Evolutionary conservation across 805 yeast genomes (phyloP).

Genomic region (Teunomyces stri): DNA sequence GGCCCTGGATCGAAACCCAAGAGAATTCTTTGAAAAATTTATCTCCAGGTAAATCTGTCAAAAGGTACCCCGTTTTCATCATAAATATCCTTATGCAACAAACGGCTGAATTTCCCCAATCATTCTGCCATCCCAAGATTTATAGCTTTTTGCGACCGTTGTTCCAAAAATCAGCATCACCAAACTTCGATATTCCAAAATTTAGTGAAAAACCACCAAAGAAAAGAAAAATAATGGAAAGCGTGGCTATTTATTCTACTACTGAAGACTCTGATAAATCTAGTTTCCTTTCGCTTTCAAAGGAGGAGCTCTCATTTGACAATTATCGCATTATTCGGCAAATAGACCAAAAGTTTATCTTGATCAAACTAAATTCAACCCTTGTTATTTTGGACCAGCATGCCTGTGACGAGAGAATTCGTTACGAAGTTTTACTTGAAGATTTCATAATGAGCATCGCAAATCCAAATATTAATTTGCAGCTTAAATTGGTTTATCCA

Average conservation of each 20-base stretch:
- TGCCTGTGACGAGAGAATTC: conserved; percentile 77
- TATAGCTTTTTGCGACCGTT: background rate
- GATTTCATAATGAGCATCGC: conserved; percentile 31
- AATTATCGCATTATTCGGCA: conserved; percentile 47
- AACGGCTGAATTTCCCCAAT: background rate
- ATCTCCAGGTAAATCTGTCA: background rate
- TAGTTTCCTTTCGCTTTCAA: background rate
- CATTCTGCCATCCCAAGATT: background rate
- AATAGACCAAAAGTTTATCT: conserved; percentile 61
- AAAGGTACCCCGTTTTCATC: conserved; percentile 35
- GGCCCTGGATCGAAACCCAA: background rate
- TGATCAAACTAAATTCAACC: conserved; percentile 25
- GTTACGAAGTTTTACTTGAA: conserved; percentile 50
- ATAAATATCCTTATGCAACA: conserved; percentile 27
- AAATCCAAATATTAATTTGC: conserved; percentile 11
- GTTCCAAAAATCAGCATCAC: background rate
- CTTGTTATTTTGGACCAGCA: conserved; percentile 70
- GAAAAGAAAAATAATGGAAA: background rate
- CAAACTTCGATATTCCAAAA: background rate
- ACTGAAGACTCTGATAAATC: background rate
- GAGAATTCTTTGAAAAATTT: background rate
- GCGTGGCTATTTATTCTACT: background rate
- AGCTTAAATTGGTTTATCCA: conserved; percentile 7
- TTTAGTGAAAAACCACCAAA: conserved; percentile 23
- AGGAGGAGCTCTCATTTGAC: conserved; percentile 10